Evolutionary conservation across 2,329 filamentous ascomycete genomes (phyloP), one percentile per base, ranked within the genome.

Genomic region (Pseudogymnoascus sp.): DNA sequence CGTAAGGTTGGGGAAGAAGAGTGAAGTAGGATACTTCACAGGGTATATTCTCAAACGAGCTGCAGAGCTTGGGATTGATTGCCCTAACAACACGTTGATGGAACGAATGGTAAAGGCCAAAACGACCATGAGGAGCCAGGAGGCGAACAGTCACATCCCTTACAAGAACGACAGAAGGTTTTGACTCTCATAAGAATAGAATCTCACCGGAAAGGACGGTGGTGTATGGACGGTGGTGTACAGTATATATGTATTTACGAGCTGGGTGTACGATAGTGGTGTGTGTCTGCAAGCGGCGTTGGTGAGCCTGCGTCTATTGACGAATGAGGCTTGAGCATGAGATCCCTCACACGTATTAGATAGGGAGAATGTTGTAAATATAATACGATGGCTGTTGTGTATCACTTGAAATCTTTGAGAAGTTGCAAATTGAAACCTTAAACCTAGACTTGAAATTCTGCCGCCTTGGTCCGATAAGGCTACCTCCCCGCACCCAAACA

Each of bases 1-100:
- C 67, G 76, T 92, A 10, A 74, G 82, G 9, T 71, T 73, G 1
- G 86, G 88, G 1, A 74, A 75, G 62, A 74, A 77, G 61, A 90
- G 89, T 0, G 90, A 96, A 67, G 82, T 96, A 38, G 83, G 92
- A 48, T 95, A 86, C 68, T 81, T 92, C 65, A 96, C 95, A 70
- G 92, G 92, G 0, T 99, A 92, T 74, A 87, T 99, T 62, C 79
- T 95, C 30, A 79, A 77, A 57, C 81, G 86, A 38, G 94, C 88
- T 0, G 79, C 82, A 66, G 82, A 89, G 69, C 67, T 92, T 62
- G 89, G 89, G 1, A 76, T 96, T n/a, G 76, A 82, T 57, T 85
- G 85, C 67, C 82, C 83, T 9, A 77, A 86, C 63, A 94, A 95
- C 69, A 84, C 85, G 66, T 80, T 89, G 77, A 76, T 95, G 39